Evolutionary conservation across 805 yeast genomes (phyloP).

Genomic region (Crinitomyces ghanaensis): DNA sequence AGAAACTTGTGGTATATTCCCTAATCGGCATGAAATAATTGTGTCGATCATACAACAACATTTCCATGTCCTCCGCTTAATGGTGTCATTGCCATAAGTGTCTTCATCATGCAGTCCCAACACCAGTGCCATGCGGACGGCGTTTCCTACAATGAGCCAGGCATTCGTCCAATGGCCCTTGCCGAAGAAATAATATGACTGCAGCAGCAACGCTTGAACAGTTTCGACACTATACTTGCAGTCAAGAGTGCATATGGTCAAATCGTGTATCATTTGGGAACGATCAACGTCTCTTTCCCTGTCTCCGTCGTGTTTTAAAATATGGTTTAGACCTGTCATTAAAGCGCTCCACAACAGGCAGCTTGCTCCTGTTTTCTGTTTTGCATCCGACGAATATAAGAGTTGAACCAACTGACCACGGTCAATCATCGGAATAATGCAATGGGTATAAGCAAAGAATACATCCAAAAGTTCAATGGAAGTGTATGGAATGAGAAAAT

Average conservation of each 20-base stretch:
- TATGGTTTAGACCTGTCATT: conserved; percentile 6
- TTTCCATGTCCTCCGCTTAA: conserved; percentile 6
- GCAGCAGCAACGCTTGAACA: conserved; percentile 6
- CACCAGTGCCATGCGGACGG: conserved; percentile 7
- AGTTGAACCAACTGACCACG: conserved; percentile 5
- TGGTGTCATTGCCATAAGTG: not conserved
- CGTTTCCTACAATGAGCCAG: conserved; percentile 5
- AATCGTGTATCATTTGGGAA: conserved; percentile 7
- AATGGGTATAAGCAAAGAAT: conserved; percentile 8
- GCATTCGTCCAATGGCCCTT: conserved; percentile 8
- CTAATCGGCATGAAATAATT: conserved; percentile 5
- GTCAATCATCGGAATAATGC: conserved; percentile 7
- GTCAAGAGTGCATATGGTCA: conserved; percentile 8
- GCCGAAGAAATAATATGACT: conserved; percentile 6
- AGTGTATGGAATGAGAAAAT: conserved; percentile 1
- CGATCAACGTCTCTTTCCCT: conserved; percentile 3
- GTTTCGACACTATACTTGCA: conserved; percentile 7
- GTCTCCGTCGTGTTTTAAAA: conserved; percentile 1
- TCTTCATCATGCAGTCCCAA: conserved; percentile 3
- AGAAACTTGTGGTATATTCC: conserved; percentile 3
- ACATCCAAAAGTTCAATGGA: conserved; percentile 8
- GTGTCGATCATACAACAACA: conserved; percentile 9
- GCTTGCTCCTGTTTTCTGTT: conserved; percentile 4
- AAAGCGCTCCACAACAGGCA: conserved; percentile 9
- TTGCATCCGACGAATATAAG: conserved; percentile 3